Evolutionary conservation across 2,329 filamentous ascomycete genomes (phyloP), one percentile per base, ranked within the genome.

Genomic region (Exophiala lecanii-corni): DNA sequence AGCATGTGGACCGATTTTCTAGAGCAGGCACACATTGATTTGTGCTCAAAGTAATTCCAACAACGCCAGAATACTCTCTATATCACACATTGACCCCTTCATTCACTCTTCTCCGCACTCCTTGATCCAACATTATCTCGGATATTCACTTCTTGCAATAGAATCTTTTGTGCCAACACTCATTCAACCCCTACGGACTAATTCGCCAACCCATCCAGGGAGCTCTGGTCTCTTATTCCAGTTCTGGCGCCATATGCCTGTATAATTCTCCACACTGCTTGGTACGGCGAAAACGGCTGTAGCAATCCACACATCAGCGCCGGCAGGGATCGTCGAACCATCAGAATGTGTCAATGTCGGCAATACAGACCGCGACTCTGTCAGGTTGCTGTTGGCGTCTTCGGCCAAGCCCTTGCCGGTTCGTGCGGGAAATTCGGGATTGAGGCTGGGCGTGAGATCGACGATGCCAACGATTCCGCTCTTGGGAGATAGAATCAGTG

Each of bases 351-450:
- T 76, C 56, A 89, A 63, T 20, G 81, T 81, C 17, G 86, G 86
- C 54, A 89, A 76, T 31, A 84, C 73, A 3, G 82, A 87, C 45
- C 85, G 69, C 45, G 80, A 79, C 65, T 87, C 81, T 2, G 88
- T 71, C 23, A 89, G 65, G 63, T 89, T 89, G 36, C 81, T 84
- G 65, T 89, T 89, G 5, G 85, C 84, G 59, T 89, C 86, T 9
- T 84, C 82, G 44, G 87, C 80, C 36, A 89, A 78, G 18, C 87
- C 70, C 58, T 75, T 80, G 2, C 84, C 84, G 41, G 62, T 65
- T 15, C 82, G 70, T n/a, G n/a, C n/a, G 12, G 23, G 23, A 7
- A 12, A 6, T 6, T 12, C 6, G 6, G 23, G 7, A 12, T 6
- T 26, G 6, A 12, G 7, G 12, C 12, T 6, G 12, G 23, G 23